Base-by-base conservation (phyloP, 352 stramenopile genomes). In the Globisporangium paroecandrum region DNA sequence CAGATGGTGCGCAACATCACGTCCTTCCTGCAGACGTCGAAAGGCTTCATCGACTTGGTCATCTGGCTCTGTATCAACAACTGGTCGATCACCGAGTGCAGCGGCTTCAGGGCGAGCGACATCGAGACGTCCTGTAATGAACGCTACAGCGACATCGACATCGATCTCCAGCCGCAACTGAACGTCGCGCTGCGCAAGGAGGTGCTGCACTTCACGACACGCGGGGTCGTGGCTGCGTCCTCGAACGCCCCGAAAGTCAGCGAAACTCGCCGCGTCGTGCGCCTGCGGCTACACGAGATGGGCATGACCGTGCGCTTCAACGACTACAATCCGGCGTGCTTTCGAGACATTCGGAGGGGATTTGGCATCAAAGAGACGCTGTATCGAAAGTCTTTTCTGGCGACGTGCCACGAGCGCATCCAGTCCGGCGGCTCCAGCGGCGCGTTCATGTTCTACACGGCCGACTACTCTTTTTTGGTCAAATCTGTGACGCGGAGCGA, bases 371-470 rank as follows among this genome's bases (percentile, higher is more conserved):
- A 89, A 15, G 82, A 95, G 55, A 79, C 75, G 0, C 62, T 82
- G 25, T 96, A 96, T 71, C 58, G 84, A 10, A 69, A 73, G 58
- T 93, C 89, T 24, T 95, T 97, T 54, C 83, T 8, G 89, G 60
- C 89, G 65, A 82, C 83, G 7, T 94, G 83, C 18, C 93, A 83
- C 0, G 95, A 97, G 69, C 87, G 88, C 20, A 96, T 87, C 58
- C 69, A 93, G 84, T 89, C 0, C 29, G 91, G 96, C 77, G 90
- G 90, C 10, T 93, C 89, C n/a, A 93, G 79, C 57, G 90, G 87
- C 22, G 90, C 83, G 34, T 97, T 97, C 70, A 95, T 97, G 83
- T 97, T 97, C 69, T 97, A 92, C 71, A 96, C 88, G 8, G 85
- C 87, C 5, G 89, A 97, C 63, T 94, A 95, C 51, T 71, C 83